Evolutionary conservation across 306 rosid genomes (phyloP), one percentile per base, ranked within the genome.

Genomic region (Cucurbita pepo): DNA sequence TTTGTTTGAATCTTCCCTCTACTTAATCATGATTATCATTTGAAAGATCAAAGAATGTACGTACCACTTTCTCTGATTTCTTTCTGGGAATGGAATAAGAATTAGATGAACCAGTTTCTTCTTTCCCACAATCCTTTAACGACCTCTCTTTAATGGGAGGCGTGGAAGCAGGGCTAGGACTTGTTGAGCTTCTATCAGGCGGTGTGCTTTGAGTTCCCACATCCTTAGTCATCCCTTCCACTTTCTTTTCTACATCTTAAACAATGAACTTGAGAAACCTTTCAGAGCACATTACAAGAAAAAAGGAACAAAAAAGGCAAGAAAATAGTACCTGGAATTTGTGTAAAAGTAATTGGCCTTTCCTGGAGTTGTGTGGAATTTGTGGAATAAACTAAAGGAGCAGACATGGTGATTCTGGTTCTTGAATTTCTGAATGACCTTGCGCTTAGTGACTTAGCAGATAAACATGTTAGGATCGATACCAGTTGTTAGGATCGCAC

Each of bases 391-490:
- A 86, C 85, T 3, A 87, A 80, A 77, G 97, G 94, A 56, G 91
- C 94, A 60, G 96, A 90, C 84, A 87, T 89, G 55, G 92, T 89
- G 22, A 81, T 85, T 80, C 77, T 80, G 77, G 80, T 88, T 21
- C 89, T 81, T 48, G 79, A 80, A 44, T 81, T 89, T 13, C 85
- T 79, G 80, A 90, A 89, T 44, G 90, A 94, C 76, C 95, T 89
- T 82, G 89, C 96, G 66, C 92, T 89, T 3, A 85, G 92, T 71
- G 99, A 85, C 83, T 91, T 94, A 34, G 97, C 86, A 57, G 99
- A 94, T 73, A 94, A 78, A 89, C n/a, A n/a, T n/a, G n/a, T n/a
- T n/a, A n/a, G n/a, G n/a, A n/a, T n/a, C n/a, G n/a, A n/a, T n/a
- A n/a, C n/a, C n/a, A n/a, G n/a, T n/a, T n/a, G n/a, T n/a, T n/a